These are phyloP conservation scores for Talaromyces rugulosus DNA, from an alignment of 2,329 filamentous ascomycete genomes.

Conservation along the genomic window DNA sequence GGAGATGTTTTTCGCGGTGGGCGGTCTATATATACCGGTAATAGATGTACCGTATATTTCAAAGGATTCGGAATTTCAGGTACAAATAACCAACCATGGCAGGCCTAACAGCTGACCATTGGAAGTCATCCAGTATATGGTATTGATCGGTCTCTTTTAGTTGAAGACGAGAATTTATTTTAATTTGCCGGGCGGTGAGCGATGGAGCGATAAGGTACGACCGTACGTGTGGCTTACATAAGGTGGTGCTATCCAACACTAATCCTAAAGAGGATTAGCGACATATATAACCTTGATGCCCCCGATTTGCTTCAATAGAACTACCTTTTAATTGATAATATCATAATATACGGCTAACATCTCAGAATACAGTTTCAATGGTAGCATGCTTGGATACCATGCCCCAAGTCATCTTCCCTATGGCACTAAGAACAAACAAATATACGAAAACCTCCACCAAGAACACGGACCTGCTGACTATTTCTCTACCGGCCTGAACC, in stretches of 20 bases:
- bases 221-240: not conserved
- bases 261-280: not conserved
- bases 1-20: not conserved
- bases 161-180: not conserved
- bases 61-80: not conserved
- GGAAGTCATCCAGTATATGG: not conserved
- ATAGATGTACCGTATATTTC: not conserved
- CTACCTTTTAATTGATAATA: not conserved
- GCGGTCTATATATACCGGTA: not conserved
- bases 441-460: no score
- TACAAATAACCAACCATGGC: not conserved
- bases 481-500: no score
- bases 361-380: no score
- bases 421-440: no score
- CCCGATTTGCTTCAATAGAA: not conserved
- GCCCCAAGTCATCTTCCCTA: no score
- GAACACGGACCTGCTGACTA: no score
- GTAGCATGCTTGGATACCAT: no score
- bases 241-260: not conserved
- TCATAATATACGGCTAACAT: no score
- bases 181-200: conserved; percentile 4
- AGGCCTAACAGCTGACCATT: not conserved
- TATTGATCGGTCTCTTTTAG: not conserved
- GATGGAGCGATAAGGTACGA: not conserved
- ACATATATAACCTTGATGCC: conserved; percentile 16